Evolutionary conservation across 2,329 filamentous ascomycete genomes (phyloP).

Genomic region (Fusarium keratoplasticum): DNA sequence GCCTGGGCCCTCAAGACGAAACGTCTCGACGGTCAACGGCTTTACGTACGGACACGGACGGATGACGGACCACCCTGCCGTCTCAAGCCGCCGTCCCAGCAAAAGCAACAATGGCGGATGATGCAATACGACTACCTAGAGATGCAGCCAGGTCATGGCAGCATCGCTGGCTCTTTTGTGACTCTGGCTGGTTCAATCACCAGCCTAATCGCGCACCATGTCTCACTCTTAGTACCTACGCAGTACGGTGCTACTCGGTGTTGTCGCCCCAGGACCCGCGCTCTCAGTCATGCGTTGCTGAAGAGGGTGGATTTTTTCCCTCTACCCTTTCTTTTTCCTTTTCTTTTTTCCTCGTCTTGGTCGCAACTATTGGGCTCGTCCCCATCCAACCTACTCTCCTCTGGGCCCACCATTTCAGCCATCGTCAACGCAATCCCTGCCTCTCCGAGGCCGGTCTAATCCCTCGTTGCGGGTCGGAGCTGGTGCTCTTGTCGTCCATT

Average conservation of each 20-base stretch:
- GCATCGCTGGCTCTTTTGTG: constrained; percentile 36
- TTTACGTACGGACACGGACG: constrained; percentile 5
- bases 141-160: constrained; percentile 29
- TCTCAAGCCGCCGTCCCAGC: constrained; percentile 26
- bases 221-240: constrained; percentile 39
- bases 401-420: constrained; percentile 41
- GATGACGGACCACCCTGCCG: constrained; percentile 6
- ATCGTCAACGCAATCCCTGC: constrained; percentile 38
- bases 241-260: constrained; percentile 5
- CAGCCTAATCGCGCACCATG: constrained; percentile 36
- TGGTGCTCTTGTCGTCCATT: constrained; percentile 1
- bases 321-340: constrained; percentile 31
- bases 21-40: constrained; percentile 17
- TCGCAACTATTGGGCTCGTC: constrained; percentile 35
- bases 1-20: not conserved
- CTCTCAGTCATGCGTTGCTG: constrained; percentile 35
- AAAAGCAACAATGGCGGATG: constrained; percentile 37
- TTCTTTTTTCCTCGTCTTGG: constrained; percentile 20
- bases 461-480: constrained; percentile 15
- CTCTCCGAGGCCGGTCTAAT: constrained; percentile 10
- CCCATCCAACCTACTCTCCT: constrained; percentile 20
- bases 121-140: constrained; percentile 40
- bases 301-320: constrained; percentile 31
- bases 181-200: constrained; percentile 30
- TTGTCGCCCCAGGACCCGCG: constrained; percentile 30